A percentile compares a stretch with the other conserved stretches of the same genome.
Evolutionary conservation across 2,329 filamentous ascomycete species (phyloP).

Genomic region (Aspergillus sp.): DNA sequence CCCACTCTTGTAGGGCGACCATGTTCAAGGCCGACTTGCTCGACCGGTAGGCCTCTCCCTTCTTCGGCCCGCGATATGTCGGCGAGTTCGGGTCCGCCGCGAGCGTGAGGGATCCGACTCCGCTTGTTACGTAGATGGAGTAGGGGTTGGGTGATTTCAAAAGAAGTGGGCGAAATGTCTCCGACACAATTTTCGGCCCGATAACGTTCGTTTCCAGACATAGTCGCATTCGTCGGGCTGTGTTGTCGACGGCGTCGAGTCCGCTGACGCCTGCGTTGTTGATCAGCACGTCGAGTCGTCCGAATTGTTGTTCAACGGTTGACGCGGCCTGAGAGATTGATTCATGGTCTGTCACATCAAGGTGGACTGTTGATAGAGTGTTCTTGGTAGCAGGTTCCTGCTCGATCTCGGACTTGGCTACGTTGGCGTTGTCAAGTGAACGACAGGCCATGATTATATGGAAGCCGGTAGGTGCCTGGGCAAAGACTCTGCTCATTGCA

Average conservation of each 20-base stretch:
- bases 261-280: background rate
- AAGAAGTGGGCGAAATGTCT: slow-evolving; percentile 34
- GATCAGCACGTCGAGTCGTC: slow-evolving; percentile 8
- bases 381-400: slow-evolving; percentile 19
- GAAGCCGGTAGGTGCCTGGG: slow-evolving; percentile 4
- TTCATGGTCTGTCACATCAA: slow-evolving; percentile 34
- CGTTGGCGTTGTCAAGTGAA: slow-evolving; percentile 7
- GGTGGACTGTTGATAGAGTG: slow-evolving; percentile 31
- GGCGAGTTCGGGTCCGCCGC: background rate
- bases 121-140: slow-evolving; percentile 37
- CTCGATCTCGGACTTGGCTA: slow-evolving; percentile 11
- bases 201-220: slow-evolving; percentile 37
- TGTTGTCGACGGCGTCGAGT: background rate
- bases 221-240: background rate
- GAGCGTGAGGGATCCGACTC: slow-evolving; percentile 20
- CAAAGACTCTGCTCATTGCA: slow-evolving; percentile 14
- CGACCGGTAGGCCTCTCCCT: background rate
- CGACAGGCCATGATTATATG: slow-evolving; percentile 19
- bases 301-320: slow-evolving; percentile 7
- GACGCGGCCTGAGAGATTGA: slow-evolving; percentile 27
- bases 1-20: background rate
- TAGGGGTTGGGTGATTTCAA: slow-evolving; percentile 26
- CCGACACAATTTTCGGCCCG: slow-evolving; percentile 31
- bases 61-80: background rate
- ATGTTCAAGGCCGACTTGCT: background rate